Evolutionary conservation across 257 asterid species (phyloP).

Genomic region (Linderniella brevidens): DNA sequence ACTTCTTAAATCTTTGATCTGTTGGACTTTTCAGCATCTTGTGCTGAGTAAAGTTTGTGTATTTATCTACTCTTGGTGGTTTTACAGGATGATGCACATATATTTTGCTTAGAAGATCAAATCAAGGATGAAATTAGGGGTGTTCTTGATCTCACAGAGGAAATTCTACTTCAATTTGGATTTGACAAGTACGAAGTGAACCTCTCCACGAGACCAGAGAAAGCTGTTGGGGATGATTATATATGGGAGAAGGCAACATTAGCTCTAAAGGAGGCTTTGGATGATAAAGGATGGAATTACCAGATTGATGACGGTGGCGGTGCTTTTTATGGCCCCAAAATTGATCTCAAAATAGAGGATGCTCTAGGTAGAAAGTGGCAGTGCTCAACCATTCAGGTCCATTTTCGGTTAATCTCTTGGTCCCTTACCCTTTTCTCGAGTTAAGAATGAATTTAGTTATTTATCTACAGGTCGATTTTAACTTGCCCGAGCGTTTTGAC

Average conservation of each 20-base stretch:
- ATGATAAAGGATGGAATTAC: conserved; percentile 84
- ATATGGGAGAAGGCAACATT: conserved; percentile 85
- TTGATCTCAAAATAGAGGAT: conserved; percentile 93
- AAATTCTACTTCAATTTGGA: conserved; percentile 71
- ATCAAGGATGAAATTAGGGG: conserved; percentile 85
- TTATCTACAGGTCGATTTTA: conserved; percentile 65
- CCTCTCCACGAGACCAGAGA: conserved; percentile 95
- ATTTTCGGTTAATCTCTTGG: conserved; percentile 4
- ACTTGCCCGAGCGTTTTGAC: conserved; percentile 79
- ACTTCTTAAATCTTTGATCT: neutral
- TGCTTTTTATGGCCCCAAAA: conserved; percentile 95
- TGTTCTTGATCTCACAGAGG: conserved; percentile 91
- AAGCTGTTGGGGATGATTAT: conserved; percentile 66
- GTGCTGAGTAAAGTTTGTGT: neutral
- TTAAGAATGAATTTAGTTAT: neutral
- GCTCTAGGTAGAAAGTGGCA: conserved; percentile 99
- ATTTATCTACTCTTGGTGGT: conserved; percentile 10
- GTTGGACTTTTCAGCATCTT: neutral
- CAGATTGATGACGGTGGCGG: conserved; percentile 93
- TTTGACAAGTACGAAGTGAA: conserved; percentile 80
- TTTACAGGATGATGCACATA: conserved; percentile 93
- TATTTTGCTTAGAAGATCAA: conserved; percentile 86
- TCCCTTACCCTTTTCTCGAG: neutral
- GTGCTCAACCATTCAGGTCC: conserved; percentile 93
- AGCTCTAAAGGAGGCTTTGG: conserved; percentile 73